Evolutionary conservation across 257 asterid genomes (phyloP).

Genomic region (Capsicum baccatum): DNA sequence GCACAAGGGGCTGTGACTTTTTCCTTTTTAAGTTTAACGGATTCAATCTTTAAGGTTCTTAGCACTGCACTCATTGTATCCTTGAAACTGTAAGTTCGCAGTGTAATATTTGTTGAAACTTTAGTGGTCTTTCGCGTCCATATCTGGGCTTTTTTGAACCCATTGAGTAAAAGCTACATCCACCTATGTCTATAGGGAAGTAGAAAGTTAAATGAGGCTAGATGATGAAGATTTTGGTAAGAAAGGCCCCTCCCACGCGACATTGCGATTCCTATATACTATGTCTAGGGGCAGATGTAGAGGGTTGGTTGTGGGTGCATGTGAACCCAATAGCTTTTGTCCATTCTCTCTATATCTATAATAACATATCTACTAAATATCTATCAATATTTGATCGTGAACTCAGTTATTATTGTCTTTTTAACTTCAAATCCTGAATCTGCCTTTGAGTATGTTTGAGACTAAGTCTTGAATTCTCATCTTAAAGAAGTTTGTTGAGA

Average conservation of each 20-base stretch:
- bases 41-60: background rate
- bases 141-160: background rate
- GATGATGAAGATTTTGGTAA: background rate
- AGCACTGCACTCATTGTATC: background rate
- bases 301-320: background rate
- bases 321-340: background rate
- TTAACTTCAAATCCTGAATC: background rate
- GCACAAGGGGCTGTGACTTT: too few relatives aligned
- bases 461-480: background rate
- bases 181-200: too few relatives aligned
- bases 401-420: background rate
- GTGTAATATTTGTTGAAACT: too few relatives aligned
- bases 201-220: background rate
- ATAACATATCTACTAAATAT: background rate
- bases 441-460: background rate
- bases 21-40: too few relatives aligned
- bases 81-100: background rate
- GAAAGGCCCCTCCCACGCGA: background rate
- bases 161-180: background rate
- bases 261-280: background rate
- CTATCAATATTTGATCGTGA: background rate
- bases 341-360: background rate
- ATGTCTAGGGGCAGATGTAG: background rate
- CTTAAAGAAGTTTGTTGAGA: slow-evolving; percentile 1
- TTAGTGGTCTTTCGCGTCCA: background rate